Percentiles rank a stretch among this genome's conserved stretches.
phyloP scores from a whole-genome alignment of 345 rosid species.

The Sonneratia alba region DNA sequence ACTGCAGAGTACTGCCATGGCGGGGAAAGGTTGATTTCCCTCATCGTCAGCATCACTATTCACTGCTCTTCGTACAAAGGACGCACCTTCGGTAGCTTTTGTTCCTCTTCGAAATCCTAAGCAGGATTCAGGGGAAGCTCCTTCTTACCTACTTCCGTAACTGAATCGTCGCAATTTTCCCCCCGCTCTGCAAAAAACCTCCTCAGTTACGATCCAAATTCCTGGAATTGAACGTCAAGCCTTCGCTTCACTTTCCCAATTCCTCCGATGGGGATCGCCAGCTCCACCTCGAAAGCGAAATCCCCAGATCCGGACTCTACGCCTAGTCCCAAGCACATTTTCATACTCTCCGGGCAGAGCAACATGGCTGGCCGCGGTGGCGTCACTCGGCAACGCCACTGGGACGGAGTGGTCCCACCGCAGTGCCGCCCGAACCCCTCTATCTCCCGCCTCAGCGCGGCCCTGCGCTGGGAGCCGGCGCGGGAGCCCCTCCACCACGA shows the following conservation, averaged over 20 bases:
- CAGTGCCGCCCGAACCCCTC: constrained; percentile 50
- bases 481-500: constrained; percentile 73
- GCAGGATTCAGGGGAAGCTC: not conserved
- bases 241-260: not conserved
- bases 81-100: too few species aligned
- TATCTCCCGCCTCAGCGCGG: constrained; percentile 50
- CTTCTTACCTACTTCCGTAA: not conserved
- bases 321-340: constrained; percentile 32
- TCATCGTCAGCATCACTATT: too few species aligned
- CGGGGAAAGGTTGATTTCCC: too few species aligned
- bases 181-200: not conserved
- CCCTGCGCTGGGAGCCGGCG: constrained; percentile 62
- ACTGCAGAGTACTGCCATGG: too few species aligned
- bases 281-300: not conserved
- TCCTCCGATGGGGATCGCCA: constrained; percentile 11
- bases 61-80: too few species aligned
- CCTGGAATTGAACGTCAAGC: not conserved
- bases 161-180: not conserved
- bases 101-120: too few species aligned
- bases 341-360: constrained; percentile 89
- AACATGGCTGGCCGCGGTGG: constrained; percentile 97
- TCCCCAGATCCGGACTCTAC: not conserved
- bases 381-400: constrained; percentile 42
- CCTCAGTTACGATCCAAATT: not conserved
- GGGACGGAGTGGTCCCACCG: constrained; percentile 62